Evolutionary conservation across 2,329 filamentous ascomycete species (phyloP), one percentile per base, ranked within the genome.

Genomic region (Colletotrichum limetticola): DNA sequence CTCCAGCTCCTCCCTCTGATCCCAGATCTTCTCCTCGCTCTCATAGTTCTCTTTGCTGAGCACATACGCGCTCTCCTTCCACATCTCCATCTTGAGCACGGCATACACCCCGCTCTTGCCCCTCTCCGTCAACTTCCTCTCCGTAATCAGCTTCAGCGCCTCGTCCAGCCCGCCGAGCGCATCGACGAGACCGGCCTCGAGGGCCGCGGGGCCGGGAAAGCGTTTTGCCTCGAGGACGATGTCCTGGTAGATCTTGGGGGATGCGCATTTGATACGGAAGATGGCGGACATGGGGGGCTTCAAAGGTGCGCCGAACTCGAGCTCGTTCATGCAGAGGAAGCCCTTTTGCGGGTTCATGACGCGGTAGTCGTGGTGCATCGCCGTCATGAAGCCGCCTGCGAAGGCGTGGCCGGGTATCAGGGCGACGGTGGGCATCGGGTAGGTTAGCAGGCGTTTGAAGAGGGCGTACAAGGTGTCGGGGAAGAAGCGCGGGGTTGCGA

Each of bases 341-440:
- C 94, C 94, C 24, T 88, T 86, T 1, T 86, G 79, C 0, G 92
- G 89, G 78, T 93, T 93, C 85, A 94, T 93, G 76, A 97, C 87
- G 32, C 94, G 90, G 84, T 97, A 97, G 83, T 96, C 94, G 82
- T 95, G 93, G 83, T 93, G 91, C 89, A 95, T 94, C 71, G 93
- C 90, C 11, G 93, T 85, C 91, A 97, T 95, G 74, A 95, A 85
- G n/a, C 93, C 94, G 58, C 90, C 94, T 6, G 94, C 94, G 80
- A 95, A 97, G 67, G 92, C 91, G 81, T 97, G 94, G 26, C 94
- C 94, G 77, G 94, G 95, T 67, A 96, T 79, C 9, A 95, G 85
- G n/a, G 93, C 92, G 62, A 97, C 83, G 3, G 94, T 97, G 28
- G 94, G 94, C 93, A 95, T 95, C 16, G 94, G 93, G 79, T 91